phyloP scores from a whole-genome alignment of 768 basidiomycete species.

The Boletus insuetus region DNA sequence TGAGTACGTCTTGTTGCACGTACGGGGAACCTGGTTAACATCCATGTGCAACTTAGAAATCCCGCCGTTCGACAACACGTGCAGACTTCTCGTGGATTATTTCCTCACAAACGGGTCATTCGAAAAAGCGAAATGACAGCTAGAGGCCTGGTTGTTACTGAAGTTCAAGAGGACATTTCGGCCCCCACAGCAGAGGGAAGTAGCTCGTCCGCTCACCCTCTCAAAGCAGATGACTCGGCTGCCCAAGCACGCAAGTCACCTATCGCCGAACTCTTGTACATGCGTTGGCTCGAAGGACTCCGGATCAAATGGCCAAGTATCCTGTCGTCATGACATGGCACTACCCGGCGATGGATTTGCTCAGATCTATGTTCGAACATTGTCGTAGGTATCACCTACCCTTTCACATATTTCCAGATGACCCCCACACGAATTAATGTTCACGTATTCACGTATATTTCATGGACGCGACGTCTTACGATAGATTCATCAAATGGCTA shows the following conservation, averaged over 20 bases:
- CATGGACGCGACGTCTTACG: constrained; percentile 1
- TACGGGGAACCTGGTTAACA: constrained; percentile 3
- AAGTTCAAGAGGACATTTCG: constrained; percentile 71
- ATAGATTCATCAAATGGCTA: not conserved
- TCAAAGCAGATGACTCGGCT: constrained; percentile 39
- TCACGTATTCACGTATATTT: constrained; percentile 15
- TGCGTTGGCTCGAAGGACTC: constrained; percentile 93
- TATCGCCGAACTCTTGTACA: constrained; percentile 93
- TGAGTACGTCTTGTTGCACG: constrained; percentile 55
- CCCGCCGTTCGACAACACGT: constrained; percentile 77
- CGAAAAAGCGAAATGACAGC: constrained; percentile 85
- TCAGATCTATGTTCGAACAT: not conserved
- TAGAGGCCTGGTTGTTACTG: constrained; percentile 79
- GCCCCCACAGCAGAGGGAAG: constrained; percentile 42
- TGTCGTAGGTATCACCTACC: too few species aligned
- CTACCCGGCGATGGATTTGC: not conserved
- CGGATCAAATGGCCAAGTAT: constrained; percentile 88
- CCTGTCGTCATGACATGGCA: constrained; percentile 30
- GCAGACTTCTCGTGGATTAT: constrained; percentile 73
- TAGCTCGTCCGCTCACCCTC: constrained; percentile 27
- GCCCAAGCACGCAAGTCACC: constrained; percentile 68
- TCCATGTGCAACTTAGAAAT: constrained; percentile 50
- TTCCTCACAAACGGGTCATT: constrained; percentile 75
- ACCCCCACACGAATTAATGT: not conserved
- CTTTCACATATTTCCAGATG: too few species aligned